phyloP scores from a whole-genome alignment of 495 filamentous ascomycete species.

The Cudoniella acicularis region DNA sequence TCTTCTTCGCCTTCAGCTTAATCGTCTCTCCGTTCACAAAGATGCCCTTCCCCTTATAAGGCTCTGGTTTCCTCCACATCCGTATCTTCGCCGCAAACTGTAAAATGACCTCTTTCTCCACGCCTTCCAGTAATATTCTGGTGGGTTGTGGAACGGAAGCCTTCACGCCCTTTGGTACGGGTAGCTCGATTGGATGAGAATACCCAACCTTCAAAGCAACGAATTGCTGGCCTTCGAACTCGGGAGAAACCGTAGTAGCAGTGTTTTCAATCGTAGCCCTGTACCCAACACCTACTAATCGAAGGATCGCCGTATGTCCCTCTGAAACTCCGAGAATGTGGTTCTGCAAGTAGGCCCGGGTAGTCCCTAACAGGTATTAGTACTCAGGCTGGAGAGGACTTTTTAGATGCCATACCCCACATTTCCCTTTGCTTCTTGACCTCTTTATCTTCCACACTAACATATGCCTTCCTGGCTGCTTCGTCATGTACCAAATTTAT shows the following conservation, averaged over 20 bases:
- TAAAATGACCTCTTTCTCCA: conserved; percentile 79
- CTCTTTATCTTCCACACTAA: conserved; percentile 61
- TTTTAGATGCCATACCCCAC: conserved; percentile 74
- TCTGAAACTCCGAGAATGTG: conserved; percentile 91
- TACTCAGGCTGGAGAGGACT: not conserved
- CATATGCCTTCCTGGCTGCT: conserved; percentile 51
- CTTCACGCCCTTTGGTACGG: conserved; percentile 75
- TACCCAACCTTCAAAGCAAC: conserved; percentile 93
- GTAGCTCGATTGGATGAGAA: conserved; percentile 89
- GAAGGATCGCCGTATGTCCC: conserved; percentile 88
- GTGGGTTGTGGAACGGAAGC: conserved; percentile 93
- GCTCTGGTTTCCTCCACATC: conserved; percentile 86
- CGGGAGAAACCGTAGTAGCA: conserved; percentile 61
- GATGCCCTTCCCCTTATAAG: conserved; percentile 99
- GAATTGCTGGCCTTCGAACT: conserved; percentile 79
- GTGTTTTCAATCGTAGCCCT: conserved; percentile 75
- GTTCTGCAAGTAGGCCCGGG: conserved; percentile 82
- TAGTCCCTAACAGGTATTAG: conserved; percentile 61
- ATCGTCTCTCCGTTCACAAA: conserved; percentile 97
- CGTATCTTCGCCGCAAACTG: conserved; percentile 86
- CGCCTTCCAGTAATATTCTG: conserved; percentile 82
- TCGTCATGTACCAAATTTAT: conserved; percentile 65
- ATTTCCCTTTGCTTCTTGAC: conserved; percentile 81
- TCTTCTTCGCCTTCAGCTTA: conserved; percentile 97
- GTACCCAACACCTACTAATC: conserved; percentile 96